Percentiles rank a stretch among this genome's conserved stretches.
These are phyloP conservation scores for Benincasa hispida DNA, from an alignment of 306 rosid genomes.

Conservation along the genomic window DNA sequence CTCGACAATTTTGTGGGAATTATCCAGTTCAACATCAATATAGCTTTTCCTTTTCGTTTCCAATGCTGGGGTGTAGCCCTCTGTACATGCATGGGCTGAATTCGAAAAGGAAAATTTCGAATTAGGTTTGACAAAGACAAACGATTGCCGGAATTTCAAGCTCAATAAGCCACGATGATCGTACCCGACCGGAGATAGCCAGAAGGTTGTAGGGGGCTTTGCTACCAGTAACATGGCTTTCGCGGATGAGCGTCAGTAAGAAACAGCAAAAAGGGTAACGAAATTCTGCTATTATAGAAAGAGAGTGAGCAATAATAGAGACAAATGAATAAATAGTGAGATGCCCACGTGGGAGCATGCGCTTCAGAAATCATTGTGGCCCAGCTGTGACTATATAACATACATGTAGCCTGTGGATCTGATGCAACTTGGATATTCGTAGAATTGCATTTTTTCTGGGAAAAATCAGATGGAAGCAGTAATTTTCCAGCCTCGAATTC, in stretches of 20 bases:
- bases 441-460: conserved; percentile 2
- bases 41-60: conserved; percentile 14
- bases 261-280: not conserved
- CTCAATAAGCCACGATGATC: not conserved
- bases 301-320: not conserved
- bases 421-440: not conserved
- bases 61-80: conserved; percentile 11
- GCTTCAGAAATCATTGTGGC: conserved; percentile 19
- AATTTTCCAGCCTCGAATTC: conserved; percentile 12
- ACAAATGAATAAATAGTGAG: not conserved
- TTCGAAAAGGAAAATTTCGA: conserved; percentile 15
- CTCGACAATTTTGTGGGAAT: conserved; percentile 14
- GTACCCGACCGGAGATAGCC: conserved; percentile 3
- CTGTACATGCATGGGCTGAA: conserved; percentile 11
- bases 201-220: conserved; percentile 16
- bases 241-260: not conserved
- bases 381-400: conserved; percentile 1
- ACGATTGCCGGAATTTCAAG: conserved; percentile 10
- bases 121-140: conserved; percentile 22
- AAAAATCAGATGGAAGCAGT: conserved; percentile 24
- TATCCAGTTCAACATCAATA: conserved; percentile 1
- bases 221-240: conserved; percentile 20
- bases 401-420: conserved; percentile 1
- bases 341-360: conserved; percentile 19
- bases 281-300: not conserved